A percentile compares a stretch with the other conserved stretches of the same genome.
These are phyloP conservation scores for Termitomyces eurrhizus DNA, from an alignment of 768 basidiomycete genomes.

Conservation along the genomic window DNA sequence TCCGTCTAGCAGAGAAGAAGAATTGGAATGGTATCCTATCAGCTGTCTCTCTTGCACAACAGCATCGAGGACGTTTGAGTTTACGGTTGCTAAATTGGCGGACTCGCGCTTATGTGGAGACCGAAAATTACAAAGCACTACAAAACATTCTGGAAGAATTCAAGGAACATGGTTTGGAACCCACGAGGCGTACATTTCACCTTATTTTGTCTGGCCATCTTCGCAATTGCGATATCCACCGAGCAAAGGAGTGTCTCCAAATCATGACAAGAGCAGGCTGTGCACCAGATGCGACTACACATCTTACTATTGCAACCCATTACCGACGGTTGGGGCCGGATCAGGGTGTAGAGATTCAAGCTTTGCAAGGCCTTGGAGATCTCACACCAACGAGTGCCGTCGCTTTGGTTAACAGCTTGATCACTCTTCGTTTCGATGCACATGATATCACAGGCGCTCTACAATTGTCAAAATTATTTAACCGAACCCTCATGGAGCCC, in stretches of 20 bases:
- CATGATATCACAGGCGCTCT: slow-evolving; percentile 45
- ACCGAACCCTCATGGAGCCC: slow-evolving; percentile 21
- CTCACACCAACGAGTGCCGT: slow-evolving; percentile 40
- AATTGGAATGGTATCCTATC: slow-evolving; percentile 50
- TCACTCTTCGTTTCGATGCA: slow-evolving; percentile 56
- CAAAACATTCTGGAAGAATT: slow-evolving; percentile 49
- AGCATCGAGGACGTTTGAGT: slow-evolving; percentile 46
- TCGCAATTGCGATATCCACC: slow-evolving; percentile 59
- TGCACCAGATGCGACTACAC: slow-evolving; percentile 51
- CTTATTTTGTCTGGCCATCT: slow-evolving; percentile 64
- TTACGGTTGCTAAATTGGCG: slow-evolving; percentile 69
- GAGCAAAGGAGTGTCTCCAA: slow-evolving; percentile 49
- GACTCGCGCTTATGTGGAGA: slow-evolving; percentile 55
- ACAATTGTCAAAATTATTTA: slow-evolving; percentile 48
- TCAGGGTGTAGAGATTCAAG: slow-evolving; percentile 45
- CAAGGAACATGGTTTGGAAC: slow-evolving; percentile 36
- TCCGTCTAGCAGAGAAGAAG: slow-evolving; percentile 41
- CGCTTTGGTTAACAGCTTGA: slow-evolving; percentile 65
- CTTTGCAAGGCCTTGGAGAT: slow-evolving; percentile 41
- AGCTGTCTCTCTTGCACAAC: slow-evolving; percentile 44
- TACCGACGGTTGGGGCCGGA: slow-evolving; percentile 63
- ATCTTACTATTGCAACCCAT: slow-evolving; percentile 51
- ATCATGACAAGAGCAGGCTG: slow-evolving; percentile 57
- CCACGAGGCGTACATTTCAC: slow-evolving; percentile 64
- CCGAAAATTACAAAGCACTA: slow-evolving; percentile 42